Conservation (phyloP, 441 rosid species). For the Jatropha multifida region DNA sequence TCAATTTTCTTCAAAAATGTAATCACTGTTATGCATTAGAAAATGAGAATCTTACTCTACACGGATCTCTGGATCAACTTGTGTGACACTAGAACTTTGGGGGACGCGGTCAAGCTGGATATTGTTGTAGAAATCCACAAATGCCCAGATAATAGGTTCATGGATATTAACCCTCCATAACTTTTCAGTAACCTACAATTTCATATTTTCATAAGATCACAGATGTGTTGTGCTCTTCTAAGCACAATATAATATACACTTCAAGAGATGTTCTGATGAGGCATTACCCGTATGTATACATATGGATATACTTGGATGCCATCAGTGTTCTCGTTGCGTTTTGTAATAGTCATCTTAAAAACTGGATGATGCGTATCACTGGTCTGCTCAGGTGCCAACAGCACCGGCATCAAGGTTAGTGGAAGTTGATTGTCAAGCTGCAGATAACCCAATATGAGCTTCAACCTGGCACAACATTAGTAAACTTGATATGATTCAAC, state of each 20-base stretch:
- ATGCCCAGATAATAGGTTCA: slow-evolving; percentile 98
- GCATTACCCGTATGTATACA: slow-evolving; percentile 88
- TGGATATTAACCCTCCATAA: slow-evolving; percentile 93
- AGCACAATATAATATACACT: slow-evolving; percentile 12
- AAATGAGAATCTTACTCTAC: slow-evolving; percentile 62
- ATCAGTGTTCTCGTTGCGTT: slow-evolving; percentile 72
- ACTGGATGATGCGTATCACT: slow-evolving; percentile 81
- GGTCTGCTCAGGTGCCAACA: slow-evolving; percentile 84
- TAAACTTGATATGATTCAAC: background rate
- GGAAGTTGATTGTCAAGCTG: slow-evolving; percentile 99
- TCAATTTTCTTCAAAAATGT: background rate
- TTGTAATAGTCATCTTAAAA: slow-evolving; percentile 88
- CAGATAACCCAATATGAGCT: slow-evolving; percentile 82
- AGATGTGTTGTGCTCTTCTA: slow-evolving; percentile 21
- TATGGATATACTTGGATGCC: slow-evolving; percentile 87
- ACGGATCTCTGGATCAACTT: slow-evolving; percentile 98
- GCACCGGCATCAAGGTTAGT: slow-evolving; percentile 89
- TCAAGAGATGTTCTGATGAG: slow-evolving; percentile 10
- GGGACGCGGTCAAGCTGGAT: slow-evolving; percentile 86
- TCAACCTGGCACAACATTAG: slow-evolving; percentile 69
- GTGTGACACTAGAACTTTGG: slow-evolving; percentile 64
- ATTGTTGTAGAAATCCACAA: slow-evolving; percentile 74
- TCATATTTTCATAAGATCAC: slow-evolving; percentile 15
- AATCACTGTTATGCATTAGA: slow-evolving; percentile 4
- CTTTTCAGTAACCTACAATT: slow-evolving; percentile 77